phyloP scores from a whole-genome alignment of 225 moss, liverwort and hornwort genomes.

The Rhytidiadelphus loreus region DNA sequence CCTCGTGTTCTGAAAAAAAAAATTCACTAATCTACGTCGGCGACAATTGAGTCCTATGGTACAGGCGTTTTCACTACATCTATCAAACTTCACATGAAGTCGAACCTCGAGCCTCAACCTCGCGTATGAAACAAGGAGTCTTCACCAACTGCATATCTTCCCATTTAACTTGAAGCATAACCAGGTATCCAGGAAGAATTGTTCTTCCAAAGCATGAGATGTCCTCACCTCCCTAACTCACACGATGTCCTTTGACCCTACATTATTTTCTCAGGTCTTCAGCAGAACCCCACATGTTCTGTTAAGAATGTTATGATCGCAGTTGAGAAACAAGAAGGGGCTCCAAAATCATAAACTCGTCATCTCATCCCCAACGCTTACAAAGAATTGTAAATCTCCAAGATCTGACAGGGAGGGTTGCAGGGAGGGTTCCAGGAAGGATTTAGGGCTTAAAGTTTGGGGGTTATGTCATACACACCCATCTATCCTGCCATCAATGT shows the following conservation, averaged over 20 bases:
- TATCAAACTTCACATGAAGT: neutral
- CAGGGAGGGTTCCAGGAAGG: neutral
- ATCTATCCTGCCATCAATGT: neutral
- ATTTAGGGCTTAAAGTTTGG: neutral
- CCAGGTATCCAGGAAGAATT: neutral
- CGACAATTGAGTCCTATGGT: neutral
- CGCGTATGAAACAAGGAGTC: too few species aligned
- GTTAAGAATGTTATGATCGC: neutral
- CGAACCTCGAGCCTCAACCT: neutral
- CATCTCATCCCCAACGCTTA: neutral
- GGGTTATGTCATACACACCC: neutral
- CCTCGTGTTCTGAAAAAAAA: neutral
- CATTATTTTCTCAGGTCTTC: neutral
- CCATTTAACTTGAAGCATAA: neutral
- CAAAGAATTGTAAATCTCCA: neutral
- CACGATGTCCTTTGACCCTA: neutral
- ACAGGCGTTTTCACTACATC: neutral
- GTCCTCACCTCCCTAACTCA: neutral
- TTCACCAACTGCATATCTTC: too few species aligned
- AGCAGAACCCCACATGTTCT: neutral
- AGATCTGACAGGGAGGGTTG: neutral
- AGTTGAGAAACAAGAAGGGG: neutral
- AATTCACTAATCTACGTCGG: neutral
- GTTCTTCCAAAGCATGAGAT: neutral
- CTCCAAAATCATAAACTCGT: neutral